Conservation (phyloP, 2,329 filamentous ascomycete genomes). For the Ophiostoma piceae region DNA sequence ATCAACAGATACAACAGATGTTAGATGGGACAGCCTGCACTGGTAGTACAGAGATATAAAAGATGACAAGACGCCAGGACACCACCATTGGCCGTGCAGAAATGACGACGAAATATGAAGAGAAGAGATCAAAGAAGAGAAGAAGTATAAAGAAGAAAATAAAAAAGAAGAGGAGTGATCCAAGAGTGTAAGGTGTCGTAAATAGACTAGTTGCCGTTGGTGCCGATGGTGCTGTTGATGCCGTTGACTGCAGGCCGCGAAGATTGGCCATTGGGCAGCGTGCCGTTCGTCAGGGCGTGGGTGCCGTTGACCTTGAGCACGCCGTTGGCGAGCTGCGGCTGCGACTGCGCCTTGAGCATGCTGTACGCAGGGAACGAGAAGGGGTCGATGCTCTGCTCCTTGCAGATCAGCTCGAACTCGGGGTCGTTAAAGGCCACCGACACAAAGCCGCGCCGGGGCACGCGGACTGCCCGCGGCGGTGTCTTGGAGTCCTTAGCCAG, state of each 20-base stretch:
- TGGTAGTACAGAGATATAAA: not conserved
- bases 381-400: constrained; percentile 53
- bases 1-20: not conserved
- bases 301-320: constrained; percentile 26
- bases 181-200: constrained; percentile 1
- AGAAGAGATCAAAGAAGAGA: not conserved
- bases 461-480: constrained; percentile 51
- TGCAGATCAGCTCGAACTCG: constrained; percentile 51
- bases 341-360: constrained; percentile 39
- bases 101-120: not conserved
- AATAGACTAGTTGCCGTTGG: constrained; percentile 20
- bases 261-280: not conserved
- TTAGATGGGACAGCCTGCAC: not conserved
- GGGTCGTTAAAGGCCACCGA: constrained; percentile 52
- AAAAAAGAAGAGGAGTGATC: not conserved
- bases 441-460: constrained; percentile 51
- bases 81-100: not conserved
- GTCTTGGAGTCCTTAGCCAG: constrained; percentile 46
- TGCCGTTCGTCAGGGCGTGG: not conserved
- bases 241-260: constrained; percentile 28
- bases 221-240: constrained; percentile 27
- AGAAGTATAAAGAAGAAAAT: not conserved
- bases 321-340: constrained; percentile 44
- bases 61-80: not conserved
- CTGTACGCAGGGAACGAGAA: constrained; percentile 40